Conservation (phyloP, 2,329 filamentous ascomycete species). For the Neofusicoccum laricinum region DNA sequence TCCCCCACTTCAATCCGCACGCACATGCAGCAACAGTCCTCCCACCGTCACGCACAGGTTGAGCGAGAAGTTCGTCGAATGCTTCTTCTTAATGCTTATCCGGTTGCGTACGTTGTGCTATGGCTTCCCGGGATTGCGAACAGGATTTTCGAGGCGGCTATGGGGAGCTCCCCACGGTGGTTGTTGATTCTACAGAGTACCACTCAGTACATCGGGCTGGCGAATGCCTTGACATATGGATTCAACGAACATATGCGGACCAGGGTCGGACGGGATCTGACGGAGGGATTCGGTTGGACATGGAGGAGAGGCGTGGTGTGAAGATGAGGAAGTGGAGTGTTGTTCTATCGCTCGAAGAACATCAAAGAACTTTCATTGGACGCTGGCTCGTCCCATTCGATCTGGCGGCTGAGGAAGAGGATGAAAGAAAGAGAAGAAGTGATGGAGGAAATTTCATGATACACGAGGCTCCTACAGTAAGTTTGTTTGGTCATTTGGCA, state of each 20-base stretch:
- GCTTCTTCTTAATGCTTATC: conserved; percentile 34
- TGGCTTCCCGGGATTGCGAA: conserved; percentile 33
- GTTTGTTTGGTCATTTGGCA: no score
- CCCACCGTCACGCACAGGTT: conserved; percentile 18
- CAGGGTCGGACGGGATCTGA: background rate
- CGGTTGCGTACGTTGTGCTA: conserved; percentile 31
- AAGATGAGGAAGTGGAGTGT: background rate
- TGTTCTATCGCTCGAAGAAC: no score
- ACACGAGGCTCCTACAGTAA: no score
- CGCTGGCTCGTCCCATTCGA: no score
- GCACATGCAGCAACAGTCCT: conserved; percentile 1
- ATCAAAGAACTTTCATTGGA: no score
- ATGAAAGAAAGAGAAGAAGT: no score
- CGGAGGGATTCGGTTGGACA: background rate
- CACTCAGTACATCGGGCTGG: conserved; percentile 25
- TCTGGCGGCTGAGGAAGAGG: no score
- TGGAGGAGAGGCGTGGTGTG: background rate
- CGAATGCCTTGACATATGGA: conserved; percentile 23
- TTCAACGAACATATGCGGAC: conserved; percentile 20
- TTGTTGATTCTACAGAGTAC: conserved; percentile 21
- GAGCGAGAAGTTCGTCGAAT: conserved; percentile 26
- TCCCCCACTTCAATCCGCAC: conserved; percentile 7
- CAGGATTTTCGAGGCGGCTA: conserved; percentile 21
- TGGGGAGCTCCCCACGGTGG: conserved; percentile 16
- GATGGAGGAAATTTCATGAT: no score